Evolutionary conservation across 1,139 yeast species (phyloP), one percentile per base, ranked within the genome.

Genomic region (Williopsis jadinii): DNA sequence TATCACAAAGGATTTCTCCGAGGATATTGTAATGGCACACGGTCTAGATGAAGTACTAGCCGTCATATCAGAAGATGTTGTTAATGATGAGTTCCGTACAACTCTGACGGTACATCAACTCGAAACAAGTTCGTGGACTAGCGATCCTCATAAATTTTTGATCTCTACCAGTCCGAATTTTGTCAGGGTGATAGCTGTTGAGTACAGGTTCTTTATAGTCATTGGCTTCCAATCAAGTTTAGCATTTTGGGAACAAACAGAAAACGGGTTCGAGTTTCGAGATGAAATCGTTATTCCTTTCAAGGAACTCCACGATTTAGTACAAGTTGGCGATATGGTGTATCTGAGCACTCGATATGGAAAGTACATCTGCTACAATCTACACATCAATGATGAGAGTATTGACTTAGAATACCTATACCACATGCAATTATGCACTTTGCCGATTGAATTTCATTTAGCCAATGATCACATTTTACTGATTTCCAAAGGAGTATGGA

Each of bases 401-500:
- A 8, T 41, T 9, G 4, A 8, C 2, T 3, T 46, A 3, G 2
- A 27, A 10, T 24, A 31, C 10, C 12, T 19, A 14, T 39, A 30
- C 30, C 12, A 31, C 1, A n/a, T 48, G 2, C 34, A 41, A 4
- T 34, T 53, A 1, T 36, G 44, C 15, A 45, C 52, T 9, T 26
- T 42, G 2, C 59, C 57, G 2, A 41, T 55, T 11, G 47, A 48
- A 2, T 36, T 59, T 12, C 30, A 36, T 3, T 30, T 47, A 9
- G 33, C 46, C 0, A 42, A 46, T 1, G 45, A 43, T 12, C 43
- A 43, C 11, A 30, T 47, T 2, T 11, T 57, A 1, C 35, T 72
- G 1, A 46, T 58, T 28, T 63, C 73, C 13, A 66, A 67, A 37
- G 55, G 59, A 12, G 39, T 68, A 3, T 77, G 80, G 79, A 57